Base-by-base conservation (phyloP, 1,284 basidiomycete genomes). In the Chalciporus sp. region DNA sequence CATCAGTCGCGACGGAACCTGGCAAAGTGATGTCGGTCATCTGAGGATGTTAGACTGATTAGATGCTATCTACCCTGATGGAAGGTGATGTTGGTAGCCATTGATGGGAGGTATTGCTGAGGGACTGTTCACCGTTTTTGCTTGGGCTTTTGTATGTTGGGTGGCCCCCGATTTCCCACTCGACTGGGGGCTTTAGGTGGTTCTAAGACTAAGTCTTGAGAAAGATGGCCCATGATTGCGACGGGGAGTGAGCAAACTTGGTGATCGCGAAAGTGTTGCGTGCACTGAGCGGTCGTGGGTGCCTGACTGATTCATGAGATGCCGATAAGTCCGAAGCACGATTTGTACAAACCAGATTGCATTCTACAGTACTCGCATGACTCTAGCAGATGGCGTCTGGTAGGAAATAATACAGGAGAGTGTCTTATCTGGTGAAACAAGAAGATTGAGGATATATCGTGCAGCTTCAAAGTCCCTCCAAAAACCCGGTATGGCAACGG, bases 1-100 rank as follows among this genome's bases (percentile, higher is more conserved):
- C 93, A 40, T 77, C 65, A 20, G 74, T 67, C 43, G 76, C 78
- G 37, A 95, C 88, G 40, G 91, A 88, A 52, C 93, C 93, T 93
- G 62, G 5, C 17, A 14, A 45, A 39, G 12, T 37, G 35, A 0
- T 1, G 42, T 68, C 40, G 51, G 52, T 35, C 28, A 50, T 27
- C n/a, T 9, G 42, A 42, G 27, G 26, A 23, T 4, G 8, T 2
- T 17, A 17, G 4, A 19, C 44, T 19, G 26, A 26, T 2, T n/a
- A n/a, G 39, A 39, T 29, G 23, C 6, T 23, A 35, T 58, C 12
- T 47, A 72, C 68, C 71, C 6, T 64, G 53, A 28, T 69, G 68
- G 27, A 73, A 72, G 23, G 71, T 73, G 48, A 69, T 66, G 57
- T 69, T 69, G 0, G 63, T 71, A 8, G 70, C 52, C 68, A 69